Base-by-base conservation (phyloP, 495 filamentous ascomycete genomes). In the Penicillium lagena region DNA sequence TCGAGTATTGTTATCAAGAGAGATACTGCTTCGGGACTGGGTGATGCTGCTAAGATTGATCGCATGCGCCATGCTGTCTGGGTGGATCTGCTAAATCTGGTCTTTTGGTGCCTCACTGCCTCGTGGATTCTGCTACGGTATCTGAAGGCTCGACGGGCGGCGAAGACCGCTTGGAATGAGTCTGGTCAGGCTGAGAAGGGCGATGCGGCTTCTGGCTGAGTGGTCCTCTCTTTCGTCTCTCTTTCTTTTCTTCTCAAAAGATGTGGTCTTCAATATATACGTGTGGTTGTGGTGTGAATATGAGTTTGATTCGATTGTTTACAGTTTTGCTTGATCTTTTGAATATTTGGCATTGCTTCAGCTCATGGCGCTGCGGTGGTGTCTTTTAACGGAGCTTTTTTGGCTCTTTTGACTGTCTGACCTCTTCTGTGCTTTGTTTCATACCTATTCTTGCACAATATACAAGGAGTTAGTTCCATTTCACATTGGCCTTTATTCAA, bases 41-140 rank as follows among this genome's bases (percentile, higher is more conserved):
- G 52, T 14, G 55, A 61, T 59, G 49, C 45, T 14, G 13, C 41
- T 29, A 63, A 62, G 54, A 74, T 89, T 39, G 67, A 72, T 51
- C 73, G 86, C 29, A 93, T 95, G 89, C 85, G 89, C 63, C 80
- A 83, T 62, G 87, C 89, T 27, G 86, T 90, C 28, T 95, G 88
- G 87, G 66, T 94, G 15, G 87, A 90, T 63, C 66, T 94, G 39
- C 63, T 78, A 15, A 85, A 83, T 55, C 75, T 85, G 59, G 46
- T 85, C 30, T 65, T 95, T 17, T 95, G 89, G 88, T 58, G 85
- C 27, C 55, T 80, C 29, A 81, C 75, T 9, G 67, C 68, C 2
- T 51, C 72, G 7, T 69, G 65, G 57, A 63, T 58, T 36, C 57
- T 63, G 35, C 13, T 73, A 42, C 51, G 63, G 14, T 76, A 62